Evolutionary conservation across 805 yeast genomes (phyloP).

Genomic region (Yamadazyma ubonensis): DNA sequence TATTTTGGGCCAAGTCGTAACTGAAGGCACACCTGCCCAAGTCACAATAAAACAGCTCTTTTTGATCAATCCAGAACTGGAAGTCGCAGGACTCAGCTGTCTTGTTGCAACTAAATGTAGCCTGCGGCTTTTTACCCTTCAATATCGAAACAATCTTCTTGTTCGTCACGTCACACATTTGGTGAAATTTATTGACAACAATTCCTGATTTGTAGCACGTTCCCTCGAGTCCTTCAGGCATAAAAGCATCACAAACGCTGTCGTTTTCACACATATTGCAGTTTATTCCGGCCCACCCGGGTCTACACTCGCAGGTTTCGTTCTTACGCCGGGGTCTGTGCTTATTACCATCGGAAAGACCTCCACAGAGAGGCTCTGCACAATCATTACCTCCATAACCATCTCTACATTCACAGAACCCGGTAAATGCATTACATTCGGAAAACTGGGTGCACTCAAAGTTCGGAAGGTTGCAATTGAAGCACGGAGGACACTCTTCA

Average conservation of each 20-base stretch:
- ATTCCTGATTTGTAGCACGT: constrained; percentile 88
- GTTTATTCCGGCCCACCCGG: constrained; percentile 93
- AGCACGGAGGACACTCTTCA: constrained; percentile 81
- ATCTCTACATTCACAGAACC: constrained; percentile 85
- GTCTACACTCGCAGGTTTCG: constrained; percentile 66
- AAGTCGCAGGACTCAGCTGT: constrained; percentile 70
- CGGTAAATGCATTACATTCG: constrained; percentile 81
- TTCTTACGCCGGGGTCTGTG: constrained; percentile 63
- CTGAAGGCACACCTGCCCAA: constrained; percentile 70
- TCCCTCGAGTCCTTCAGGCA: constrained; percentile 84
- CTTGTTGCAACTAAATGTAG: constrained; percentile 83
- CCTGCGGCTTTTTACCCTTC: constrained; percentile 83
- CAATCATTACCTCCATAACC: constrained; percentile 97
- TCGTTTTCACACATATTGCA: constrained; percentile 83
- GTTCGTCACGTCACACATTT: constrained; percentile 93
- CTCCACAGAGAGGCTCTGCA: constrained; percentile 83
- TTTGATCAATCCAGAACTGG: constrained; percentile 93
- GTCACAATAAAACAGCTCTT: constrained; percentile 89
- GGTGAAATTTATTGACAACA: constrained; percentile 75
- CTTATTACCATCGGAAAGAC: constrained; percentile 59
- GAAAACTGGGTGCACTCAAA: constrained; percentile 90
- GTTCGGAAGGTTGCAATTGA: constrained; percentile 91
- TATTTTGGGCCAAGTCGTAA: constrained; percentile 58
- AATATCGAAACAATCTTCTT: constrained; percentile 78
- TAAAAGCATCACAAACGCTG: constrained; percentile 74